Evolutionary conservation across 1,284 basidiomycete genomes (phyloP).

Genomic region (Retiboletus flavoniger): DNA sequence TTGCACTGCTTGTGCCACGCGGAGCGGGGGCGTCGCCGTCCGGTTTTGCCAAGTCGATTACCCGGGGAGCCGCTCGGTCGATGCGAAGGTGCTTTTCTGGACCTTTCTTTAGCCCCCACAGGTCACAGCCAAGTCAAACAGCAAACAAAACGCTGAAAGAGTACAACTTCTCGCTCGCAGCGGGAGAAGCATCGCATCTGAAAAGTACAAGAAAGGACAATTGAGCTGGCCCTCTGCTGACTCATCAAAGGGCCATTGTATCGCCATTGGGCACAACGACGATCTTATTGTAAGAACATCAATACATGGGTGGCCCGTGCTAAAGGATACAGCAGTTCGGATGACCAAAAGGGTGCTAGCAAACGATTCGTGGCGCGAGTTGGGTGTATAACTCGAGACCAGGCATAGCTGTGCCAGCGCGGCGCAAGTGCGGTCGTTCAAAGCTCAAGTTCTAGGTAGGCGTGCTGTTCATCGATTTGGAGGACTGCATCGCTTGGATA

Average conservation of each 20-base stretch:
- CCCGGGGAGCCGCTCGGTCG: neutral
- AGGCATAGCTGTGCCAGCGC: neutral
- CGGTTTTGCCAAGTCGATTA: constrained; percentile 5
- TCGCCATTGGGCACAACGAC: neutral
- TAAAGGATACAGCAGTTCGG: constrained; percentile 1
- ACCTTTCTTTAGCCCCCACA: neutral
- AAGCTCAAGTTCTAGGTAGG: constrained; percentile 17
- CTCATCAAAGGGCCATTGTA: constrained; percentile 11
- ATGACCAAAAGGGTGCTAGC: neutral
- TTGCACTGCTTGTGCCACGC: constrained; percentile 29
- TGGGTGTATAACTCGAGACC: neutral
- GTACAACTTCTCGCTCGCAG: constrained; percentile 4
- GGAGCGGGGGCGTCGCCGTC: constrained; percentile 7
- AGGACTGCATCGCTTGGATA: constrained; percentile 3
- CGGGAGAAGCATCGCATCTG: neutral
- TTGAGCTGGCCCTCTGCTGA: constrained; percentile 3
- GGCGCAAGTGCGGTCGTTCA: constrained; percentile 12
- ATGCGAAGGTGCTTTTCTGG: neutral
- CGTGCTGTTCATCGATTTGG: constrained; percentile 27
- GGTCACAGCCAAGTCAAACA: too few relatives aligned
- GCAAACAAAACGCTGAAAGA: constrained; percentile 4
- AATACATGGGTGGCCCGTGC: neutral
- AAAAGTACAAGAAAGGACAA: constrained; percentile 12
- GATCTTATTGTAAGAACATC: constrained; percentile 5
- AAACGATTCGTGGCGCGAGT: neutral